phyloP scores from a whole-genome alignment of 2,329 filamentous ascomycete genomes.

The Penicillium sp. region DNA sequence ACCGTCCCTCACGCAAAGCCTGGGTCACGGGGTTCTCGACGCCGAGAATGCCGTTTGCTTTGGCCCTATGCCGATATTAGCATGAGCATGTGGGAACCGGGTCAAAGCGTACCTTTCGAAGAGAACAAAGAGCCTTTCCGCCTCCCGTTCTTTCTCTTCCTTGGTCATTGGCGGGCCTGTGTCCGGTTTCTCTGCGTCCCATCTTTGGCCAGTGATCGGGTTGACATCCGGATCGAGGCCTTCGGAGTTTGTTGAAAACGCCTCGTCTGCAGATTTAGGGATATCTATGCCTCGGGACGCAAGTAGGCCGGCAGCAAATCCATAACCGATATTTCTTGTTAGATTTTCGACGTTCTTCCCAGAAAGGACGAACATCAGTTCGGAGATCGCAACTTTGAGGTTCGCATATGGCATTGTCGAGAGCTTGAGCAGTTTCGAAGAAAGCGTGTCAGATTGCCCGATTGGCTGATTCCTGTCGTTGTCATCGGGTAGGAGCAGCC shows the following conservation, averaged over 20 bases:
- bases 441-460: constrained; percentile 73
- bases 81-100: constrained; percentile 22
- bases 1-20: constrained; percentile 70
- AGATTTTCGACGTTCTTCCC: constrained; percentile 78
- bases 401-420: constrained; percentile 76
- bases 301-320: constrained; percentile 88
- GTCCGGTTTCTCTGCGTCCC: constrained; percentile 68
- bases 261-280: constrained; percentile 68
- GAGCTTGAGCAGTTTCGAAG: constrained; percentile 76
- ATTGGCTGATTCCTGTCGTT: constrained; percentile 78
- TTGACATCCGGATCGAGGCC: constrained; percentile 60
- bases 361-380: constrained; percentile 85
- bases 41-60: constrained; percentile 74
- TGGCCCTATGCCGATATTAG: constrained; percentile 56
- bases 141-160: constrained; percentile 90
- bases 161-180: constrained; percentile 77
- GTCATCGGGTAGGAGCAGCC: constrained; percentile 73
- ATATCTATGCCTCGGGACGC: constrained; percentile 82
- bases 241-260: constrained; percentile 47
- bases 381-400: constrained; percentile 74
- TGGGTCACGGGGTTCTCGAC: constrained; percentile 79
- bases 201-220: constrained; percentile 83
- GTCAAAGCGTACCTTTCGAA: constrained; percentile 73
- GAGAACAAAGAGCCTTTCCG: constrained; percentile 84
- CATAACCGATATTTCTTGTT: constrained; percentile 91